These are phyloP conservation scores for Saturnispora zaruensis DNA, from an alignment of 805 yeast genomes.

Conservation along the genomic window DNA sequence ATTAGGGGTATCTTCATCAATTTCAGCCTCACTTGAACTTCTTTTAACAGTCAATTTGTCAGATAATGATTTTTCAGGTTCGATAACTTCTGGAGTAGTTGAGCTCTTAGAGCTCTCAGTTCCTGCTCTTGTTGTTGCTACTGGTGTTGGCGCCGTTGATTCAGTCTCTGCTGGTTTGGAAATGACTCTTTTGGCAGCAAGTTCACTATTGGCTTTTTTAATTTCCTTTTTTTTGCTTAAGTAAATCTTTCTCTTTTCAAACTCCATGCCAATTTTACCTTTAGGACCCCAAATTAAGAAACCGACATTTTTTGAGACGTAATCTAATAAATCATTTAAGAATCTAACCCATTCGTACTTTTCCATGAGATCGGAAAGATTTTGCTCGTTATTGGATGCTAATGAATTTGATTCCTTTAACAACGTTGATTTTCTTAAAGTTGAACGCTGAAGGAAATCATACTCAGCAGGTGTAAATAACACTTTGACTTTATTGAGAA, in stretches of 20 bases:
- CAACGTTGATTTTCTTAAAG: constrained; percentile 57
- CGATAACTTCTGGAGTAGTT: neutral
- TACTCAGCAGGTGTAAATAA: constrained; percentile 63
- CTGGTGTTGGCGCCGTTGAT: neutral
- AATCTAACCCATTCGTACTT: constrained; percentile 84
- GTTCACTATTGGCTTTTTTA: neutral
- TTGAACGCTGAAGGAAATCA: constrained; percentile 72
- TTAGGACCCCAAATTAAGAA: constrained; percentile 58
- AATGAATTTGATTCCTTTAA: constrained; percentile 35
- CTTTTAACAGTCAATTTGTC: neutral
- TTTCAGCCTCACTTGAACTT: constrained; percentile 3
- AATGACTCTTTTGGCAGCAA: neutral
- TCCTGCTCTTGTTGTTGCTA: neutral
- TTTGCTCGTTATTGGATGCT: neutral
- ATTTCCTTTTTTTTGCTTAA: neutral
- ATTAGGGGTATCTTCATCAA: neutral
- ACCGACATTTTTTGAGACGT: constrained; percentile 66
- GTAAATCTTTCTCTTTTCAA: constrained; percentile 11
- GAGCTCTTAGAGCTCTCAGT: neutral
- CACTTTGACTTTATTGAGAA: constrained; percentile 15
- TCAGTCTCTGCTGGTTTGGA: neutral
- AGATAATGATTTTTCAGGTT: neutral
- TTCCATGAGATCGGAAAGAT: constrained; percentile 42
- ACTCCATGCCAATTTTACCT: constrained; percentile 25
- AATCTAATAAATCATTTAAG: constrained; percentile 69